Evolutionary conservation across 1,139 yeast genomes (phyloP).

Genomic region (Lizanozyma gosingica): DNA sequence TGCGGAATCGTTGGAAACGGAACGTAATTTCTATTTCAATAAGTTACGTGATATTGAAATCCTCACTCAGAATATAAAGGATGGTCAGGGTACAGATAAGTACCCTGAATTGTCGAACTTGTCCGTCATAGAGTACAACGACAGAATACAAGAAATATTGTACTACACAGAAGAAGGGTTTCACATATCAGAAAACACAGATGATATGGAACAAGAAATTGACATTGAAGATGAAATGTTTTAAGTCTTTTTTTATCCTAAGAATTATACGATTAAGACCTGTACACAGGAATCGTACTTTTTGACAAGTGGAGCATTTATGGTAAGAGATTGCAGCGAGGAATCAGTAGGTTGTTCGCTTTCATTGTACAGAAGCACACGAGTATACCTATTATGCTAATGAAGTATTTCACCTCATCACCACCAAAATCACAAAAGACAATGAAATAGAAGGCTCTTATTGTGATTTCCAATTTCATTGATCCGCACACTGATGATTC

Average conservation of each 20-base stretch:
- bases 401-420: too few relatives aligned
- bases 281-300: too few relatives aligned
- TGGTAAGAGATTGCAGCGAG: too few relatives aligned
- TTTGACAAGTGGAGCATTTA: too few relatives aligned
- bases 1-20: constrained; percentile 55
- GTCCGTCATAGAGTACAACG: constrained; percentile 34
- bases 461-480: too few relatives aligned
- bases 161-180: constrained; percentile 81
- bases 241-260: not conserved
- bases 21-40: constrained; percentile 83
- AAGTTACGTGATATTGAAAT: constrained; percentile 86
- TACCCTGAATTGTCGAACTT: constrained; percentile 20
- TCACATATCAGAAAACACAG: constrained; percentile 31
- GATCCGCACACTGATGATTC: too few relatives aligned
- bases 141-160: constrained; percentile 63
- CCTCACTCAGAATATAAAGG: constrained; percentile 58
- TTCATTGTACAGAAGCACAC: too few relatives aligned
- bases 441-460: too few relatives aligned
- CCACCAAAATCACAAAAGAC: too few relatives aligned
- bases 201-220: constrained; percentile 5
- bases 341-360: too few relatives aligned
- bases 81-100: constrained; percentile 23
- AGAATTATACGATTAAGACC: not conserved
- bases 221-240: not conserved
- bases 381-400: too few relatives aligned